A percentile compares a stretch with the other conserved stretches of the same genome.
Evolutionary conservation across 164 flowering plant genomes (phyloP).

Genomic region (Chimonanthus salicifolius): DNA sequence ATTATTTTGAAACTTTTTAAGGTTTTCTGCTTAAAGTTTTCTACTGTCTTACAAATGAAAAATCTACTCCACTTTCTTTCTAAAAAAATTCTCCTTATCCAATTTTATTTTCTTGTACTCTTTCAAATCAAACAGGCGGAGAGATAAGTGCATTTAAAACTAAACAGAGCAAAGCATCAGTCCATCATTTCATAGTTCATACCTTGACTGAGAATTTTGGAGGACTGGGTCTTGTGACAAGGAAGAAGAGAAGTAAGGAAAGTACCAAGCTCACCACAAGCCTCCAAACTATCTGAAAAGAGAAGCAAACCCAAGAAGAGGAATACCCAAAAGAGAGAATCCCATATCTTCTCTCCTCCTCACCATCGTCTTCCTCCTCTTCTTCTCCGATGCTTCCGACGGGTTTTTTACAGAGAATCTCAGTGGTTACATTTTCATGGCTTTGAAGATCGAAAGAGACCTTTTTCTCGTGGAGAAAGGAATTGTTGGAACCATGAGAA

Average conservation of each 20-base stretch:
- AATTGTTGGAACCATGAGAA: constrained; percentile 56
- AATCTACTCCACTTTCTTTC: too few relatives aligned
- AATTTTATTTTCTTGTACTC: too few relatives aligned
- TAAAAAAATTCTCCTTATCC: too few relatives aligned
- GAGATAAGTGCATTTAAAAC: too few relatives aligned
- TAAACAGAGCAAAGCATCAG: too few relatives aligned
- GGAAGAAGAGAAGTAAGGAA: constrained; percentile 75
- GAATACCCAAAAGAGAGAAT: constrained; percentile 39
- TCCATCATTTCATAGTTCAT: background rate
- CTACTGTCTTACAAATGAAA: too few relatives aligned
- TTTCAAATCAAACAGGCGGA: too few relatives aligned
- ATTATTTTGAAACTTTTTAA: too few relatives aligned
- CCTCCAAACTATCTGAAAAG: constrained; percentile 66
- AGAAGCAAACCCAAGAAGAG: constrained; percentile 45
- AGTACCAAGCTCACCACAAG: constrained; percentile 45
- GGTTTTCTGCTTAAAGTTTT: too few relatives aligned
- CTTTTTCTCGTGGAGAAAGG: constrained; percentile 39
- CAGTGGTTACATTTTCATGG: constrained; percentile 8
- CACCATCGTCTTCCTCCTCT: constrained; percentile 12
- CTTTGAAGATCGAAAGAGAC: constrained; percentile 18
- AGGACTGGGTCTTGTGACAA: constrained; percentile 63
- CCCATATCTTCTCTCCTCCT: constrained; percentile 19
- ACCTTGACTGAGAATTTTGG: constrained; percentile 67
- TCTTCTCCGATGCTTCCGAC: constrained; percentile 10
- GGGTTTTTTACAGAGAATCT: constrained; percentile 14